Evolutionary conservation across 2,329 filamentous ascomycete genomes (phyloP), one percentile per base, ranked within the genome.

Genomic region (Aspergillus sergii): DNA sequence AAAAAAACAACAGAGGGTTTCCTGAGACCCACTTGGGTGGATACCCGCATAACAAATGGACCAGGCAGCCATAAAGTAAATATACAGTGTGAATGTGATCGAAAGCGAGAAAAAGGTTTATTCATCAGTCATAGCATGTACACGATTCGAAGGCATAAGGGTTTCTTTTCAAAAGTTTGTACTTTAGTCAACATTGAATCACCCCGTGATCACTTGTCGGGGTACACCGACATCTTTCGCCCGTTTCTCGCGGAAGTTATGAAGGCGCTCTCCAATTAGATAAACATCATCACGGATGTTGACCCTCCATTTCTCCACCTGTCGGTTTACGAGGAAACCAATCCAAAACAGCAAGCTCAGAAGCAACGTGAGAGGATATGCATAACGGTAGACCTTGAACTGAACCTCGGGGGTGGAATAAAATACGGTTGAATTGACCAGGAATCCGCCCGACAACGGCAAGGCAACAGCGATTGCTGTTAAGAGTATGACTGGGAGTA

Each of bases 221-320:
- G 77, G 69, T 6, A 76, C 73, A 32, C 77, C 76, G 12, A 79
- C 76, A 66, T 80, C 77, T 56, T 71, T 73, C 26, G 76, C 75
- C 59, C 75, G 73, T 61, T 78, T 79, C 74, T 91, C 89, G 3
- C 93, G 92, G 79, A 97, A 96, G 77, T 99, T 99, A 80, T 99
- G 96, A 72, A 99, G 79, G 64, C 94, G 83, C 80, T 99, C 94
- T 2, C 95, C 95, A 73, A 98, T 95, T 51, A 99, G 82, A 76
- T 99, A 99, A 0, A 96, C 94, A 79, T 99, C 96, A 76, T 99
- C 96, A 45, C 93, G 85, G 54, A 99, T 93, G 62, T 90, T 87
- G 62, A 89, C 84, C 71, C 91, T 88, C 94, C 94, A 98, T 23
- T 87, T 82, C 54, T 86, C 85, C 58, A 95, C 85, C 58, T 92